Base-by-base conservation (phyloP, 1,284 basidiomycete genomes). In the Veloboletus limbatus region DNA sequence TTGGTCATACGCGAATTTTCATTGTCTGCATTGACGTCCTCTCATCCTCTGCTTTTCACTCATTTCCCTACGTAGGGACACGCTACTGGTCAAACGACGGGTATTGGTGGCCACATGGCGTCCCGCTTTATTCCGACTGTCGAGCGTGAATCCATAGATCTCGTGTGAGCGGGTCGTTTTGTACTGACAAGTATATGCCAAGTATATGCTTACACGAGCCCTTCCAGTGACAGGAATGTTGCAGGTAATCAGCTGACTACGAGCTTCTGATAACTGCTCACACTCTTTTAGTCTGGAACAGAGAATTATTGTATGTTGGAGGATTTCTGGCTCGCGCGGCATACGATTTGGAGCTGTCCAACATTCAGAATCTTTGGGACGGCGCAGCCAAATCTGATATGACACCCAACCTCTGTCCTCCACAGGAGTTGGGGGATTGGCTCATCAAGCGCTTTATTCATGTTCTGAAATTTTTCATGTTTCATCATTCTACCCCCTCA, bases 51-150 rank as follows among this genome's bases (percentile, higher is more conserved):
- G 25, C 27, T 11, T 32, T 27, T 28, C 24, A n/a, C 35, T 40
- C 3, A 51, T 31, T 26, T 31, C 35, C 40, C 32, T 36, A 51
- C 30, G 22, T 37, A 80, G 85, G 89, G 87, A 9, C 88, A 90
- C 57, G 77, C 85, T 14, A 95, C 92, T 6, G 85, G 79, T 18
- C 96, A 99, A 69, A 97, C 94, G 6, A 97, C 94, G 3, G 92
- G 94, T 39, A 82, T 97, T 35, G 91, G 90, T 4, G 94, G 94
- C 0, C 92, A 96, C 59, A 82, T 98, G 67, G 83, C 92, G 2
- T 87, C 92, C 2, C 78, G 94, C 8, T 98, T 98, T 63, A 97
- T 99, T 49, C 93, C 94, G 1, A 99, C 96, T 0, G 96, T 99
- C 3, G 96, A 99, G 68, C 81, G 96, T 53, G 96, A 99, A 69